Evolutionary conservation across 768 basidiomycete species (phyloP).

Genomic region (Suillus sp.): DNA sequence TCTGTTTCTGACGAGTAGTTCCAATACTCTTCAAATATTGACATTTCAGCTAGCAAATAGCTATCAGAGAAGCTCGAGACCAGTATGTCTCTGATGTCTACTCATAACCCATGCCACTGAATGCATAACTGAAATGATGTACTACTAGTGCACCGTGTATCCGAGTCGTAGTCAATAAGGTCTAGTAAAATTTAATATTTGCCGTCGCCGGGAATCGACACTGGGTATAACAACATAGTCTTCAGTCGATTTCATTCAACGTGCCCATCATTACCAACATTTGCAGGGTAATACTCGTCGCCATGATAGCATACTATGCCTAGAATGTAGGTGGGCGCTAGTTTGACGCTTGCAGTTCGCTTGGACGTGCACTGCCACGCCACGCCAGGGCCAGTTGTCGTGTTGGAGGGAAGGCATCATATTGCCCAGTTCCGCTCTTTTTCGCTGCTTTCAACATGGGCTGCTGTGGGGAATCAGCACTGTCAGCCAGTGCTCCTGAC

Average conservation of each 20-base stretch:
- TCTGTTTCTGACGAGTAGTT: background rate
- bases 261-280: background rate
- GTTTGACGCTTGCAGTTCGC: background rate
- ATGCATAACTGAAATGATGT: background rate
- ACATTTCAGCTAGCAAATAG: background rate
- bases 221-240: background rate
- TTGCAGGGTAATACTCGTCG: background rate
- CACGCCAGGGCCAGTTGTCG: slow-evolving; percentile 1
- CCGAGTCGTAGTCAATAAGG: background rate
- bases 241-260: background rate
- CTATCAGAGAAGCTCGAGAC: too few relatives aligned
- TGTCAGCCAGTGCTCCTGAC: slow-evolving; percentile 28
- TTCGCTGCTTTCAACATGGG: slow-evolving; percentile 45
- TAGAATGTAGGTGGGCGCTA: background rate
- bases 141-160: background rate
- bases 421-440: slow-evolving; percentile 10
- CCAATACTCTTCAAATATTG: background rate
- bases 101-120: background rate
- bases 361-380: slow-evolving; percentile 16
- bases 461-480: slow-evolving; percentile 61
- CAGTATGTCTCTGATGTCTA: background rate
- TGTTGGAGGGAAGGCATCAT: slow-evolving; percentile 1
- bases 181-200: background rate
- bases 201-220: background rate
- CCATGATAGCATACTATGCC: background rate